These are phyloP conservation scores for Coemansia sp. DNA, from an alignment of 192 early-diverging fungal genomes.

Conservation along the genomic window DNA sequence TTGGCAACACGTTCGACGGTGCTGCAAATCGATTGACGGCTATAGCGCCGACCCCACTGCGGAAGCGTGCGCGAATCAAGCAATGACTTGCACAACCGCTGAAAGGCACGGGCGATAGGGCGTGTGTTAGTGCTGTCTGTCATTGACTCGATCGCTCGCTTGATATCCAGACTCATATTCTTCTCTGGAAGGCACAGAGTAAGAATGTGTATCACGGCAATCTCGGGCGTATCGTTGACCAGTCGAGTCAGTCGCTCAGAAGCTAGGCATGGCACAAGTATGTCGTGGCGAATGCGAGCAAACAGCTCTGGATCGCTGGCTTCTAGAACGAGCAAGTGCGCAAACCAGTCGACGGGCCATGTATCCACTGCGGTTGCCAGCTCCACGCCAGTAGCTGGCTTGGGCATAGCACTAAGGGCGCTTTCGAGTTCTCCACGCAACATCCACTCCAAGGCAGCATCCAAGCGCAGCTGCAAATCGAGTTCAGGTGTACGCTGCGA, in stretches of 20 bases:
- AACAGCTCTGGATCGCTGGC: slow-evolving; percentile 15
- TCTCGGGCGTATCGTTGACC: slow-evolving; percentile 15
- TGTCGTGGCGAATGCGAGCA: slow-evolving; percentile 11
- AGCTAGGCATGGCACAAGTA: slow-evolving; percentile 21
- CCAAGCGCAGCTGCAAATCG: slow-evolving; percentile 9
- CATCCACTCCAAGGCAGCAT: slow-evolving; percentile 32
- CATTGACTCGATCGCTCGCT: neutral
- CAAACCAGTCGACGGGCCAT: slow-evolving; percentile 20
- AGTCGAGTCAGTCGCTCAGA: slow-evolving; percentile 12
- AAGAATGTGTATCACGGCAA: slow-evolving; percentile 21
- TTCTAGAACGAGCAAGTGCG: slow-evolving; percentile 28
- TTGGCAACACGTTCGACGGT: slow-evolving; percentile 11
- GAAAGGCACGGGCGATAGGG: slow-evolving; percentile 11
- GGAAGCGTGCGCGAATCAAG: slow-evolving; percentile 6
- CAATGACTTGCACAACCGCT: neutral
- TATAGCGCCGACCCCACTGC: slow-evolving; percentile 47
- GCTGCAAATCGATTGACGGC: neutral
- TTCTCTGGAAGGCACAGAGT: slow-evolving; percentile 22
- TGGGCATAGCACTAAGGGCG: slow-evolving; percentile 3
- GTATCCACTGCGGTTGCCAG: neutral
- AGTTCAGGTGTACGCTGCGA: slow-evolving; percentile 7
- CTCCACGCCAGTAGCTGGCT: slow-evolving; percentile 3
- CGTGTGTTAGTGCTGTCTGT: neutral
- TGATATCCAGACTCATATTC: slow-evolving; percentile 10
- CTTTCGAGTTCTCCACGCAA: slow-evolving; percentile 25